These are phyloP conservation scores for Bryopsis sp. DNA, from an alignment of 139 green algal genomes.

Conservation along the genomic window DNA sequence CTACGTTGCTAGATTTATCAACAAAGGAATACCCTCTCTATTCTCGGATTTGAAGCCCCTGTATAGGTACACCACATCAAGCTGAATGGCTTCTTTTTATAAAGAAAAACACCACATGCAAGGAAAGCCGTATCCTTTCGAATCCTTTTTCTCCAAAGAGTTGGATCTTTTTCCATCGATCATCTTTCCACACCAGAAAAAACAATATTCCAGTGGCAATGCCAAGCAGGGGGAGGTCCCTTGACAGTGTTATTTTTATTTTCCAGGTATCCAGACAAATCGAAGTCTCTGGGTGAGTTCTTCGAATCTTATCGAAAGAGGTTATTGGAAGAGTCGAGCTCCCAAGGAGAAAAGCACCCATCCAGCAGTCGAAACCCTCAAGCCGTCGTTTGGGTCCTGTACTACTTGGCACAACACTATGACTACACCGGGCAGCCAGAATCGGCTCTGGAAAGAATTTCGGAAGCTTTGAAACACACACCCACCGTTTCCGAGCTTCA, in stretches of 20 bases:
- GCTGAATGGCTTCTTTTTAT: too few species aligned
- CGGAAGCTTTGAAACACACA: constrained; percentile 54
- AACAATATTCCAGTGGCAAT: too few species aligned
- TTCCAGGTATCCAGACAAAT: constrained; percentile 26
- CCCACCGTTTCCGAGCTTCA: constrained; percentile 33
- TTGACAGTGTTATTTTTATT: too few species aligned
- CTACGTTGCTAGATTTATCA: constrained; percentile 64
- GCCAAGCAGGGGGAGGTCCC: too few species aligned
- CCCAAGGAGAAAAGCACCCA: neutral
- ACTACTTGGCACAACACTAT: constrained; percentile 75
- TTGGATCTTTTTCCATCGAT: too few species aligned
- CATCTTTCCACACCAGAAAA: too few species aligned
- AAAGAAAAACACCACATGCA: too few species aligned
- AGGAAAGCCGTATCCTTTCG: too few species aligned
- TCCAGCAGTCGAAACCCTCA: constrained; percentile 15
- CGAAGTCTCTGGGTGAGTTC: constrained; percentile 23
- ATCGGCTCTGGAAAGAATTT: constrained; percentile 54
- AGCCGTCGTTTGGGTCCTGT: constrained; percentile 58
- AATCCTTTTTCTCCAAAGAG: too few species aligned
- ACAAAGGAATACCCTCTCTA: constrained; percentile 85
- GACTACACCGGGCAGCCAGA: constrained; percentile 46
- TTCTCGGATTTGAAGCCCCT: constrained; percentile 85
- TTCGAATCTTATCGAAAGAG: constrained; percentile 24
- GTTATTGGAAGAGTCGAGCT: neutral
- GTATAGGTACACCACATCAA: constrained; percentile 60